Evolutionary conservation across 306 rosid species (phyloP).

Genomic region (Astragalus glycyphyllos): DNA sequence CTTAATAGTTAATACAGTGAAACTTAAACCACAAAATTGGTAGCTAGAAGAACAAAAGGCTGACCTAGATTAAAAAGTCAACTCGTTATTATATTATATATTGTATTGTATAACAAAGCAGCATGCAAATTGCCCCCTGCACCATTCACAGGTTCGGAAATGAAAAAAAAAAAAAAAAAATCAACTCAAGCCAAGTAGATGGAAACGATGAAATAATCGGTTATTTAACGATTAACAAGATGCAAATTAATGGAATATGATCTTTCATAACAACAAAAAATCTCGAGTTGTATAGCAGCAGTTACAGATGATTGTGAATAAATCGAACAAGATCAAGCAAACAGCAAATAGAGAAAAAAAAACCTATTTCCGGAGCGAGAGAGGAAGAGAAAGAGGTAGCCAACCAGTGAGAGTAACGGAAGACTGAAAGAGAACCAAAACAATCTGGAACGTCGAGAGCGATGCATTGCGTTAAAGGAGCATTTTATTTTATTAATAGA

Average conservation of each 20-base stretch:
- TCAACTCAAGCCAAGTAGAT: no score
- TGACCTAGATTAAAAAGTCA: conserved; percentile 4
- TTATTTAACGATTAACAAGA: not conserved
- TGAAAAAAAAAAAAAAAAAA: no score
- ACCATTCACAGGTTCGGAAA: conserved; percentile 22
- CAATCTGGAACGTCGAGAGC: not conserved
- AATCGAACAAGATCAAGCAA: conserved; percentile 4
- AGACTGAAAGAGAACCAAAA: not conserved
- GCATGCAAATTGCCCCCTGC: conserved; percentile 2
- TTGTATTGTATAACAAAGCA: not conserved
- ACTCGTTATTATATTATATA: not conserved
- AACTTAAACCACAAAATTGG: conserved; percentile 26
- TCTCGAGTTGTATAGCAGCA: not conserved
- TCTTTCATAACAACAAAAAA: not conserved
- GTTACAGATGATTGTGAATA: not conserved
- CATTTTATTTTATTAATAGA: not conserved
- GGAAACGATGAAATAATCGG: not conserved
- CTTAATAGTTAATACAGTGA: not conserved
- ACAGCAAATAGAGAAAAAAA: not conserved
- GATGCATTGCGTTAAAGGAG: conserved; percentile 3
- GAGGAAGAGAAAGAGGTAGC: not conserved
- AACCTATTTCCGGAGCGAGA: not conserved
- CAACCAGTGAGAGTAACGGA: conserved; percentile 20
- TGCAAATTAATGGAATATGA: not conserved
- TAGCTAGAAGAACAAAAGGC: not conserved